phyloP scores from a whole-genome alignment of 768 basidiomycete genomes.

The Suillus variegatus region DNA sequence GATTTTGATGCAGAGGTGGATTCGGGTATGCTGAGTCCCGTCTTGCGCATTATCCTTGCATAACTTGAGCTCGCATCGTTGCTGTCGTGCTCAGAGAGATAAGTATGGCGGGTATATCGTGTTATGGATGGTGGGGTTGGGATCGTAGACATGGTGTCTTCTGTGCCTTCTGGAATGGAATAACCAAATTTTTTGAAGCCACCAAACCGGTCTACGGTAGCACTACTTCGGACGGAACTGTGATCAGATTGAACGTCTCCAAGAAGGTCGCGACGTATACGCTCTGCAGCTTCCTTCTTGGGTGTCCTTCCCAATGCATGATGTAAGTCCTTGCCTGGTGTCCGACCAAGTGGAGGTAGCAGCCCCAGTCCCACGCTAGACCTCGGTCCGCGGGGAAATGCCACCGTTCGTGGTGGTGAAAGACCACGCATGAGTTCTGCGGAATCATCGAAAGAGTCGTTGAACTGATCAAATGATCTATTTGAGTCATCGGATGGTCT shows the following conservation, averaged over 20 bases:
- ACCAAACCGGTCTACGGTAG: conserved; percentile 16
- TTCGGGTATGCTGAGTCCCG: conserved; percentile 48
- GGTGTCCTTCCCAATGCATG: conserved; percentile 64
- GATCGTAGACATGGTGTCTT: conserved; percentile 69
- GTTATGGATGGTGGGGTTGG: conserved; percentile 73
- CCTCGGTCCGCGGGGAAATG: conserved; percentile 45
- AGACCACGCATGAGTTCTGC: conserved; percentile 43
- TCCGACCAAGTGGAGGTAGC: conserved; percentile 48
- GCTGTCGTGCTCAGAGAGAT: conserved; percentile 40
- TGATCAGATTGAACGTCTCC: conserved; percentile 48
- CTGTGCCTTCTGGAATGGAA: conserved; percentile 26
- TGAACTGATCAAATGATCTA: conserved; percentile 33
- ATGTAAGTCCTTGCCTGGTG: conserved; percentile 59
- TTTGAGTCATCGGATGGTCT: conserved; percentile 37
- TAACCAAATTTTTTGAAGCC: conserved; percentile 33
- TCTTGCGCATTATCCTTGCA: conserved; percentile 69
- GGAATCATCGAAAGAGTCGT: conserved; percentile 40
- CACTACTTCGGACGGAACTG: conserved; percentile 15
- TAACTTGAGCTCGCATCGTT: conserved; percentile 57
- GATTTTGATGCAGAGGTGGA: conserved; percentile 22
- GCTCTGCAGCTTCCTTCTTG: conserved; percentile 65
- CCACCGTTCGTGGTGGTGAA: conserved; percentile 57
- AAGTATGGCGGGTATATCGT: conserved; percentile 53
- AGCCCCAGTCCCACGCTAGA: conserved; percentile 34
- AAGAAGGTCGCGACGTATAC: conserved; percentile 67